Evolutionary conservation across 1,284 basidiomycete genomes (phyloP).

Genomic region (Sporisorium reilianum): DNA sequence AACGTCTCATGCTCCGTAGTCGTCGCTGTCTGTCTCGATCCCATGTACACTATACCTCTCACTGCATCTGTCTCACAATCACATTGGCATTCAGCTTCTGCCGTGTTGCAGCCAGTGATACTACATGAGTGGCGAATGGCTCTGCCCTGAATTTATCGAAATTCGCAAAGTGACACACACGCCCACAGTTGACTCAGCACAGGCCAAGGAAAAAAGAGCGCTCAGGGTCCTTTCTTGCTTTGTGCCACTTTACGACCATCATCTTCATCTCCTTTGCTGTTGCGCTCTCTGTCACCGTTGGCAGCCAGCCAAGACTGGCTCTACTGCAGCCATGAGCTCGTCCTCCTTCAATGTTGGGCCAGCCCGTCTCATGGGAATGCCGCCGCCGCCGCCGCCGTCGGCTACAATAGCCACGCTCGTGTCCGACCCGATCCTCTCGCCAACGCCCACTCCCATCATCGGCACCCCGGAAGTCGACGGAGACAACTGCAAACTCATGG

Average conservation of each 20-base stretch:
- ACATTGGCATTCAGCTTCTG: conserved; percentile 1
- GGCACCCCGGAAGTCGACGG: conserved; percentile 52
- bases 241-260: not conserved
- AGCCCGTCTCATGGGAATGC: conserved; percentile 14
- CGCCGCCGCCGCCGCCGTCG: conserved; percentile 18
- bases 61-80: conserved; percentile 22
- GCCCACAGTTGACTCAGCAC: not conserved
- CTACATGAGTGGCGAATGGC: not conserved
- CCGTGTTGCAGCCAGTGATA: not conserved
- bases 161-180: too few species aligned
- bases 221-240: conserved; percentile 2
- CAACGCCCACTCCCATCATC: conserved; percentile 26
- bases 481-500: conserved; percentile 60
- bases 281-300: not conserved
- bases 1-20: too few species aligned
- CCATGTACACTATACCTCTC: conserved; percentile 37
- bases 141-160: too few species aligned
- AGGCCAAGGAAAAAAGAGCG: not conserved
- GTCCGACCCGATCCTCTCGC: conserved; percentile 15
- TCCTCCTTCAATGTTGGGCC: conserved; percentile 10
- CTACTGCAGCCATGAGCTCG: conserved; percentile 21
- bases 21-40: conserved; percentile 18
- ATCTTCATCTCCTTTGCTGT: not conserved
- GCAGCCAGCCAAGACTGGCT: not conserved
- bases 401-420: conserved; percentile 10